Conservation (phyloP, 768 basidiomycete species). For the Xerocomus brunneocitrinus region DNA sequence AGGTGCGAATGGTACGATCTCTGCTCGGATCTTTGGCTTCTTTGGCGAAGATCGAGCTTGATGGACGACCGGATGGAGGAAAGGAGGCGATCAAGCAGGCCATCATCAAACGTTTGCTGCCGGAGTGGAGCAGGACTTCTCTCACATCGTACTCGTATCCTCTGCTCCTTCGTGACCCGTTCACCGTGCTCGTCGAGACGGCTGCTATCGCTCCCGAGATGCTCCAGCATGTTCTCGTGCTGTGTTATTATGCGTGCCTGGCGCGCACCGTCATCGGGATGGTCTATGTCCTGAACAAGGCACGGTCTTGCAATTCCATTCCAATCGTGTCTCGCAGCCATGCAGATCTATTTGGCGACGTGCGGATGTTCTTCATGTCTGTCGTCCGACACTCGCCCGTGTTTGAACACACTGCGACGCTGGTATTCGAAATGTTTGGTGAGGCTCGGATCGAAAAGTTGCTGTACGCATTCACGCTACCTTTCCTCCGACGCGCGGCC, state of each 20-base stretch:
- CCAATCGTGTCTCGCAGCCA: constrained; percentile 48
- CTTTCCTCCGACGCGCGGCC: constrained; percentile 84
- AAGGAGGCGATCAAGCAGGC: constrained; percentile 75
- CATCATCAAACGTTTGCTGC: constrained; percentile 83
- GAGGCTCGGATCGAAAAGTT: constrained; percentile 82
- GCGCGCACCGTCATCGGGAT: constrained; percentile 83
- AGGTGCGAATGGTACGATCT: constrained; percentile 72
- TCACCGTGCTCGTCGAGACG: constrained; percentile 84
- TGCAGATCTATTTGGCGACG: constrained; percentile 74
- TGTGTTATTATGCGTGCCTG: constrained; percentile 88
- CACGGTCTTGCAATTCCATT: constrained; percentile 48
- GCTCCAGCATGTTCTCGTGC: constrained; percentile 80
- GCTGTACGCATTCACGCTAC: constrained; percentile 82
- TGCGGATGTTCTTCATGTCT: constrained; percentile 87
- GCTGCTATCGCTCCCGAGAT: constrained; percentile 89
- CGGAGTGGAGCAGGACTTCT: constrained; percentile 88
- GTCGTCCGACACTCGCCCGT: constrained; percentile 85
- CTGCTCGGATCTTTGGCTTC: constrained; percentile 66
- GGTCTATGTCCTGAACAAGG: constrained; percentile 76
- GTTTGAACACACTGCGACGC: constrained; percentile 78
- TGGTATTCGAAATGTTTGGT: constrained; percentile 76
- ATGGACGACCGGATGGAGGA: constrained; percentile 66
- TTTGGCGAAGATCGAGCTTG: constrained; percentile 65
- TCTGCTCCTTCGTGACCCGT: constrained; percentile 83
- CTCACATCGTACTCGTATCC: constrained; percentile 81